Evolutionary conservation across 192 early-diverging fungal genomes (phyloP).

Genomic region (Coemansia sp.): DNA sequence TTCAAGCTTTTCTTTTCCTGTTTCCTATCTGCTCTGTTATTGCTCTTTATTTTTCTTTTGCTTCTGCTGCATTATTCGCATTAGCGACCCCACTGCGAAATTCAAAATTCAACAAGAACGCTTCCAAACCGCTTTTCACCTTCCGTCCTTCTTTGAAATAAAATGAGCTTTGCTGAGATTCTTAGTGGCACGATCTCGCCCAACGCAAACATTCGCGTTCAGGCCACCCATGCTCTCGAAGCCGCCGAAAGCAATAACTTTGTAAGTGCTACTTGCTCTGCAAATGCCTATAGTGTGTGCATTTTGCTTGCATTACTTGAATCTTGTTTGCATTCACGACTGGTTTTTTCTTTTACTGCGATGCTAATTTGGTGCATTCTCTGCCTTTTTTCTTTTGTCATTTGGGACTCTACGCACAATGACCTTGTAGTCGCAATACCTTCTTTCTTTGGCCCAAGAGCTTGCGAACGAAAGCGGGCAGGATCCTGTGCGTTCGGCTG

Average conservation of each 20-base stretch:
- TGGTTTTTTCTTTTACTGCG: conserved; percentile 7
- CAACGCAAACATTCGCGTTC: conserved; percentile 78
- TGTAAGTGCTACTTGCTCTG: conserved; percentile 62
- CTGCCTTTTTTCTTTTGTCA: not conserved
- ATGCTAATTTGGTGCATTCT: conserved; percentile 14
- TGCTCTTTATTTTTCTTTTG: conserved; percentile 4
- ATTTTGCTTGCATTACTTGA: conserved; percentile 16
- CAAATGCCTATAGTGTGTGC: not conserved
- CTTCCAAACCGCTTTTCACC: not conserved
- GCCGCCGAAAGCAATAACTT: conserved; percentile 74
- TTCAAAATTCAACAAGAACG: not conserved
- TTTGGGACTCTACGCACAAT: not conserved
- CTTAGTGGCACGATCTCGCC: conserved; percentile 77
- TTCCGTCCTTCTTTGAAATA: not conserved
- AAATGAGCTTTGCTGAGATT: conserved; percentile 72
- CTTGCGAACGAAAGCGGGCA: conserved; percentile 75
- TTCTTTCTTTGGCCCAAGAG: conserved; percentile 74
- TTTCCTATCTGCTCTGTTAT: not conserved
- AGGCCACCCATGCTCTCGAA: conserved; percentile 78
- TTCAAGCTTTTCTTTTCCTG: conserved; percentile 2
- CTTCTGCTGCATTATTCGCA: conserved; percentile 12
- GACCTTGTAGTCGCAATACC: conserved; percentile 62
- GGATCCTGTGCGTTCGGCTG: conserved; percentile 69
- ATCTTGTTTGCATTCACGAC: conserved; percentile 9
- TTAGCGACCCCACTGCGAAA: not conserved